Evolutionary conservation across 2,329 filamentous ascomycete genomes (phyloP).

Genomic region (Neophaeococcomyces mojaviensis): DNA sequence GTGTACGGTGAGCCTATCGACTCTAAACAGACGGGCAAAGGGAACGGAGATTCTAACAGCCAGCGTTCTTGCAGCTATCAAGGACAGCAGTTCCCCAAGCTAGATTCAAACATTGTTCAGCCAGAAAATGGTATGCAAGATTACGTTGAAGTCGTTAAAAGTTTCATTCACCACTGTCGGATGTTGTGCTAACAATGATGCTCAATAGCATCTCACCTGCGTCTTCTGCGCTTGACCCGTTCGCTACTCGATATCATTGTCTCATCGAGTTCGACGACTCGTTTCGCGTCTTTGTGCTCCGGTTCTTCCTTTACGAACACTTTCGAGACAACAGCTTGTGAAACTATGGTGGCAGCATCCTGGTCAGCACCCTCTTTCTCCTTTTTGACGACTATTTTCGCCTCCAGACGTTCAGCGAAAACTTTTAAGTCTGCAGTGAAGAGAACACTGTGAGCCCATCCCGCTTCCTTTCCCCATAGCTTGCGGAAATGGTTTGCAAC

Average conservation of each 20-base stretch:
- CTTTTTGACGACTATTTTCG: slow-evolving; percentile 31
- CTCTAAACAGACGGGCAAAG: no score
- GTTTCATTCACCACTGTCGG: no score
- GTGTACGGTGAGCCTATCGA: no score
- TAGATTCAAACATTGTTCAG: no score
- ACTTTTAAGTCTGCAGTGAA: slow-evolving; percentile 87
- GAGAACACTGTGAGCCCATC: slow-evolving; percentile 94
- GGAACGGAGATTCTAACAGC: no score
- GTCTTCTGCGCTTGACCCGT: slow-evolving; percentile 20
- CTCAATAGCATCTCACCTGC: slow-evolving; percentile 13
- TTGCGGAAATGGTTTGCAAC: slow-evolving; percentile 82
- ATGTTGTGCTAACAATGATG: neutral
- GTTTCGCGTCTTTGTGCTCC: slow-evolving; percentile 13
- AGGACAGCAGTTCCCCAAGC: no score
- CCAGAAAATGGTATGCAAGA: no score
- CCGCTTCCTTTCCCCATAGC: slow-evolving; percentile 87
- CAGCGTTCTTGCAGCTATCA: no score
- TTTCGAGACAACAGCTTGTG: slow-evolving; percentile 11
- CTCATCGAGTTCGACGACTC: slow-evolving; percentile 18
- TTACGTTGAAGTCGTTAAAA: no score
- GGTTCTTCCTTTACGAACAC: slow-evolving; percentile 17
- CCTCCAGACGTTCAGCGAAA: slow-evolving; percentile 62
- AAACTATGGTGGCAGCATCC: slow-evolving; percentile 10
- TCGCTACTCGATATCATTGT: slow-evolving; percentile 13
- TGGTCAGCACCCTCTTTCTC: slow-evolving; percentile 25